These are phyloP conservation scores for Solanum peruvianum DNA, from an alignment of 257 asterid genomes.

Conservation along the genomic window DNA sequence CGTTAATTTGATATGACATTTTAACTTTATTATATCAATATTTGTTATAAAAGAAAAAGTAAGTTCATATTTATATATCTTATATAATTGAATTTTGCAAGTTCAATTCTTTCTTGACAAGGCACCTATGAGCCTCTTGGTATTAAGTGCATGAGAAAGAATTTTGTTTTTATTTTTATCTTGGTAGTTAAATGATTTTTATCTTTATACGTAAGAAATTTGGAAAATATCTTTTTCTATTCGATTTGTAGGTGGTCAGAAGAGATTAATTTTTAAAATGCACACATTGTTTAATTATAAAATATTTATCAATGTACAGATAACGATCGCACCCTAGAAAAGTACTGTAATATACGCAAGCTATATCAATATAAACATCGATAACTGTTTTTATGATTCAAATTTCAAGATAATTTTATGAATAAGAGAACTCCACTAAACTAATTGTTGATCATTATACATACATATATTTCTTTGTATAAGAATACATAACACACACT, in stretches of 20 bases:
- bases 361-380: too few species aligned
- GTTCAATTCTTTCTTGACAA: not conserved
- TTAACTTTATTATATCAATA: not conserved
- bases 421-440: too few species aligned
- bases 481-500: too few species aligned
- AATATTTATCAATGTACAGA: too few species aligned
- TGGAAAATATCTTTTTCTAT: too few species aligned
- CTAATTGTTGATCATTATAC: too few species aligned
- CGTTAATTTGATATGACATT: not conserved
- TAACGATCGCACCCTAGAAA: rapidly evolving
- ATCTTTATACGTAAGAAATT: not conserved
- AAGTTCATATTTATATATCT: not conserved
- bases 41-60: not conserved
- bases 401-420: not conserved
- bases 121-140: not conserved
- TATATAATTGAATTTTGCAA: not conserved
- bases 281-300: not conserved
- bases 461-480: too few species aligned
- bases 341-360: too few species aligned
- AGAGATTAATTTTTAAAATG: not conserved
- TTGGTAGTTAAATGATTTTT: too few species aligned
- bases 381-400: too few species aligned
- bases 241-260: rapidly evolving
- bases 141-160: not conserved
- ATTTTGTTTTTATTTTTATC: too few species aligned